Evolutionary conservation across 2,329 filamentous ascomycete species (phyloP).

Genomic region (Trichoderma guizhouense): DNA sequence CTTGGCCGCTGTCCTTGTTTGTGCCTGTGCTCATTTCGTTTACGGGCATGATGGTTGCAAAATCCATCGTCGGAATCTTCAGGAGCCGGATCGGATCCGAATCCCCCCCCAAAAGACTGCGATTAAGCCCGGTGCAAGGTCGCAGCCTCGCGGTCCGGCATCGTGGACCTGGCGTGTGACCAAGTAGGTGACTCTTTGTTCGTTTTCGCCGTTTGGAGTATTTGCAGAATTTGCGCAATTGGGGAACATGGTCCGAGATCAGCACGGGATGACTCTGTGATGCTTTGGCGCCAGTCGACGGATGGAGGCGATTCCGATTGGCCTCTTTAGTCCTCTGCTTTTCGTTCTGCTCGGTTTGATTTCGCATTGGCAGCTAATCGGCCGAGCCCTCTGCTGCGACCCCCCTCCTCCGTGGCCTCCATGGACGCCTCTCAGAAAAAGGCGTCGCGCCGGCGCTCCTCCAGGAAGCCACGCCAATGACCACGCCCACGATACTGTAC

Average conservation of each 20-base stretch:
- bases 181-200: not conserved
- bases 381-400: not conserved
- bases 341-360: not conserved
- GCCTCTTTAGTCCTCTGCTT: not conserved
- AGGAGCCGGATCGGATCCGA: slow-evolving; percentile 10
- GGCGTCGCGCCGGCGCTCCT: slow-evolving; percentile 15
- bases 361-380: not conserved
- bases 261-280: slow-evolving; percentile 5
- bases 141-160: not conserved
- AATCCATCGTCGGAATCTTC: slow-evolving; percentile 6
- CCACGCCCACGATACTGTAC: not conserved
- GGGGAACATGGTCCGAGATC: not conserved
- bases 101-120: not conserved
- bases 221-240: not conserved
- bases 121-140: not conserved
- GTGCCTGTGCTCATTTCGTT: not conserved
- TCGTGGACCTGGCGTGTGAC: slow-evolving; percentile 6
- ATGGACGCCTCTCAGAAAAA: slow-evolving; percentile 12
- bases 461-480: not conserved
- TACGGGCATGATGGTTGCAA: not conserved
- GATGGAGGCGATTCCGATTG: slow-evolving; percentile 1
- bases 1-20: not conserved
- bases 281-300: not conserved
- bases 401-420: not conserved
- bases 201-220: not conserved